Evolutionary conservation across 495 filamentous ascomycete species (phyloP).

Genomic region (Aspergillus mulundensis): DNA sequence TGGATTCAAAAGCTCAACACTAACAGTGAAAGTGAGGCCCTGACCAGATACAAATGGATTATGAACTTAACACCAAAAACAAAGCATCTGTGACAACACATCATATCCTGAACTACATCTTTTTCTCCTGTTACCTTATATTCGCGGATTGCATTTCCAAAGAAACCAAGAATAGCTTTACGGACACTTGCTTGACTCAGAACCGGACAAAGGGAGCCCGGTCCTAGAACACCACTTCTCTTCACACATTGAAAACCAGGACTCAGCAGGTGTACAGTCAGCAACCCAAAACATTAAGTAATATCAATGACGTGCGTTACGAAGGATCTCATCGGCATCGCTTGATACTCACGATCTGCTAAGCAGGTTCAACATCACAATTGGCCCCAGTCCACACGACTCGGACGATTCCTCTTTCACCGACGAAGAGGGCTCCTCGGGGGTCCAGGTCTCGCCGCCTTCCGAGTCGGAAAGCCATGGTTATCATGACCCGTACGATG

Average conservation of each 20-base stretch:
- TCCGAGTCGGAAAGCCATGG: slow-evolving; percentile 49
- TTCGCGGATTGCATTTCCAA: neutral
- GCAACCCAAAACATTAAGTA: neutral
- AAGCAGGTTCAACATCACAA: slow-evolving; percentile 48
- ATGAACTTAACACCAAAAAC: neutral
- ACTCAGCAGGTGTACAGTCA: neutral
- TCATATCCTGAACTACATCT: too few species aligned
- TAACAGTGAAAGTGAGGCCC: neutral
- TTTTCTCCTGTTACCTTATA: too few species aligned
- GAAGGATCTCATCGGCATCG: neutral
- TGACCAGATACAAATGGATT: neutral
- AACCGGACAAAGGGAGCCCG: neutral
- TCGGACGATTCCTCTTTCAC: slow-evolving; percentile 42
- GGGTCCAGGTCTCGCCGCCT: slow-evolving; percentile 45
- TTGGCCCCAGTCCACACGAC: slow-evolving; percentile 38
- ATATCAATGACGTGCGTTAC: slow-evolving; percentile 20
- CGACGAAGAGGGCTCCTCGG: slow-evolving; percentile 55
- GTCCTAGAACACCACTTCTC: neutral
- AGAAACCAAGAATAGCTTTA: neutral
- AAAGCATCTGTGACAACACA: neutral
- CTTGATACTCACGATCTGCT: slow-evolving; percentile 9
- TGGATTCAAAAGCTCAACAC: neutral
- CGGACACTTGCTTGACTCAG: neutral
- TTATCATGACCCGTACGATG: slow-evolving; percentile 45
- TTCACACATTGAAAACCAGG: neutral